phyloP scores from a whole-genome alignment of 1,284 basidiomycete genomes.

The Chalciporus sp. region DNA sequence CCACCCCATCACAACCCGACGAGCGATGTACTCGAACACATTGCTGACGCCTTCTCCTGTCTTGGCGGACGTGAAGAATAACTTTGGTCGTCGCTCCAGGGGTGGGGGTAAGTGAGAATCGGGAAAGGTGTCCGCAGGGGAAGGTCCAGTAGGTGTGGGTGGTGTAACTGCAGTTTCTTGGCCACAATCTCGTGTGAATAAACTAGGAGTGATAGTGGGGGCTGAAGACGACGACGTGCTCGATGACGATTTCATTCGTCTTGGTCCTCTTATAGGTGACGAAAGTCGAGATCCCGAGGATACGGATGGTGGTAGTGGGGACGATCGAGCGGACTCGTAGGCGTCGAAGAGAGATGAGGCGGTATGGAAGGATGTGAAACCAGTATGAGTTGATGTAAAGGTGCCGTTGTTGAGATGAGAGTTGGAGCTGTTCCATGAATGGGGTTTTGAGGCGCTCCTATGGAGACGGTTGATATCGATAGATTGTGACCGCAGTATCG shows the following conservation, averaged over 20 bases:
- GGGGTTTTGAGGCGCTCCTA: slow-evolving; percentile 40
- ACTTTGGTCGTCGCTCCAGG: slow-evolving; percentile 54
- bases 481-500: slow-evolving; percentile 21
- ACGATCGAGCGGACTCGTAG: slow-evolving; percentile 54
- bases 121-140: slow-evolving; percentile 6
- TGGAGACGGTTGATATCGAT: slow-evolving; percentile 23
- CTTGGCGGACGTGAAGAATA: slow-evolving; percentile 76
- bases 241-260: slow-evolving; percentile 47
- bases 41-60: slow-evolving; percentile 68
- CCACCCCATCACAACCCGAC: slow-evolving; percentile 58
- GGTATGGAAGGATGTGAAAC: slow-evolving; percentile 68
- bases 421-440: slow-evolving; percentile 41
- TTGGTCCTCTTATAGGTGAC: slow-evolving; percentile 27
- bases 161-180: slow-evolving; percentile 20
- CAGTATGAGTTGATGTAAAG: slow-evolving; percentile 49
- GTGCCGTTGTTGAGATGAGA: slow-evolving; percentile 41
- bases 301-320: slow-evolving; percentile 49
- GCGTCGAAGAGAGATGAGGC: slow-evolving; percentile 59
- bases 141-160: slow-evolving; percentile 13
- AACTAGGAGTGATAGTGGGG: slow-evolving; percentile 62
- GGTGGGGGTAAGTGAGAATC: slow-evolving; percentile 27
- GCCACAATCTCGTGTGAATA: slow-evolving; percentile 46
- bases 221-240: slow-evolving; percentile 52
- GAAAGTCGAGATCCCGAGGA: slow-evolving; percentile 26
- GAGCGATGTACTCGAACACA: slow-evolving; percentile 70